These are phyloP conservation scores for Roridomyces roridus DNA, from an alignment of 768 basidiomycete genomes.

Conservation along the genomic window DNA sequence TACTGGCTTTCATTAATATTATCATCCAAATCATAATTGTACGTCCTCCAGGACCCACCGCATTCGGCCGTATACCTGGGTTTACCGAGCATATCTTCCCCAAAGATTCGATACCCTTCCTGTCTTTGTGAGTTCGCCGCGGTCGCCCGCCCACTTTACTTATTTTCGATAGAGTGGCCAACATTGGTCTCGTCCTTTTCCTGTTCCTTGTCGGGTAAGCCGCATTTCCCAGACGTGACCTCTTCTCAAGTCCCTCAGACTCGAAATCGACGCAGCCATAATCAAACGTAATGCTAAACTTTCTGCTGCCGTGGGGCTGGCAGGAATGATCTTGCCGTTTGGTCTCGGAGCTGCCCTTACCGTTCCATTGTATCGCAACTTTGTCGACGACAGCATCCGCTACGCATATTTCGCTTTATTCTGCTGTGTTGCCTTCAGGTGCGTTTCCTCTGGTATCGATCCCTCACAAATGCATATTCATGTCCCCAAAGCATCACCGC, in stretches of 20 bases:
- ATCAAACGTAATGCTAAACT: conserved; percentile 79
- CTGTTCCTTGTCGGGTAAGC: conserved; percentile 87
- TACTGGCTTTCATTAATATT: too few relatives aligned
- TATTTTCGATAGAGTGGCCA: conserved; percentile 55
- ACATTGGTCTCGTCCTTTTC: conserved; percentile 88
- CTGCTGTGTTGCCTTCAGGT: conserved; percentile 88
- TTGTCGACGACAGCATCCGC: conserved; percentile 67
- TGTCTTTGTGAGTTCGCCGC: conserved; percentile 55
- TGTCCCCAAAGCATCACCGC: conserved; percentile 79
- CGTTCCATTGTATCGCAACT: conserved; percentile 74
- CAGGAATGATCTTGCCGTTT: conserved; percentile 90
- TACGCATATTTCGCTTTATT: conserved; percentile 96
- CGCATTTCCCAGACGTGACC: too few relatives aligned
- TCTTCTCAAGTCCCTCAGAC: conserved; percentile 23
- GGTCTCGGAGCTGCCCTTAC: conserved; percentile 75
- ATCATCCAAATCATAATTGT: background rate
- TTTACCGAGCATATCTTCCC: conserved; percentile 92
- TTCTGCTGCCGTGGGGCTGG: conserved; percentile 73
- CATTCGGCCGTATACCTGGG: conserved; percentile 80
- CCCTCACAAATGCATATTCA: too few relatives aligned
- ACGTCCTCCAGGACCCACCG: conserved; percentile 49
- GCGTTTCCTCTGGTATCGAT: too few relatives aligned
- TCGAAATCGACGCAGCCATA: conserved; percentile 84
- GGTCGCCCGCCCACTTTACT: too few relatives aligned
- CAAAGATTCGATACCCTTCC: conserved; percentile 67